Base-by-base conservation (phyloP, 1,284 basidiomycete species). In the Volvariella volvacea region DNA sequence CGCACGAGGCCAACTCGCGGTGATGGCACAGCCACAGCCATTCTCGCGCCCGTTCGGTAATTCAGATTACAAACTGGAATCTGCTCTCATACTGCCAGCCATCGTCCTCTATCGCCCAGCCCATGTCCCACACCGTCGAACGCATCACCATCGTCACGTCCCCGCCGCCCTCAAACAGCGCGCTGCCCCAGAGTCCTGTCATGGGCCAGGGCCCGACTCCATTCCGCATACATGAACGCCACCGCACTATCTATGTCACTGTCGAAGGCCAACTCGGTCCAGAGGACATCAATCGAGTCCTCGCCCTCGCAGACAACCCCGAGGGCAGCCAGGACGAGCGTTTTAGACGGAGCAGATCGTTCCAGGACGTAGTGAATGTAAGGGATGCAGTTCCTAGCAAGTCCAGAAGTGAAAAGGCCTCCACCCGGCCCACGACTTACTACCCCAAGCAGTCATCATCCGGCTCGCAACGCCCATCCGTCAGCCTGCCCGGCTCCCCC, bases 201-300 rank as follows among this genome's bases (percentile, higher is more conserved):
- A 52, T 55, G 7, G 60, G 58, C 44, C 50, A 50, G 34, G 52
- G 57, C 16, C 59, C 66, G 1, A 55, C 68, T 20, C 63, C 62
- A 45, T 71, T 71, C 53, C 65, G 66, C 37, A 66, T 73, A 37
- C 69, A 73, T 49, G 70, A 73, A 49, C 62, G 66, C 17, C 64
- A 64, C 41, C 60, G 68, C 31, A 73, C 70, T 2, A 56, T 73
- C 41, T 72, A 67, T 49, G 61, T 73, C 9, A 63, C 67, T n/a
- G 67, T 67, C n/a, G 65, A 68, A 47, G 54, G 61, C 17, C 60
- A 70, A 44, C 70, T 65, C 66, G 63, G 67, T 43, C 48, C 59
- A 7, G 55, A 63, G 14, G 65, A 61, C 44, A 48, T 71, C 25
- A 59, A 64, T 45, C 56, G 62, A 22, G 60, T 70, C 45, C 63